These are phyloP conservation scores for Candida xiaguanensis DNA, from an alignment of 805 yeast species.

Conservation along the genomic window DNA sequence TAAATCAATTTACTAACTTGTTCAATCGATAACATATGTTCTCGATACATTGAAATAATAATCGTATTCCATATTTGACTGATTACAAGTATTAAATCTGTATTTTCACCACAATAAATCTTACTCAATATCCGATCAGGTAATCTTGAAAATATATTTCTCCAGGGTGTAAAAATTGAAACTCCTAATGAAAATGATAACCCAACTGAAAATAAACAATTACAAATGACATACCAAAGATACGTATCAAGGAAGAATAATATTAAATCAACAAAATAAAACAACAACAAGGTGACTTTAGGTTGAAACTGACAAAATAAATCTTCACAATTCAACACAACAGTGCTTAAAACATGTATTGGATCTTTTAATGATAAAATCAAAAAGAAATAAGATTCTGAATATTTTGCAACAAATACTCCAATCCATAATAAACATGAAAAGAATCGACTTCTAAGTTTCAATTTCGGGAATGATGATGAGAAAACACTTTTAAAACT, in stretches of 20 bases:
- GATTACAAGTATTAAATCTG: conserved; percentile 10
- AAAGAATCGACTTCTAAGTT: conserved; percentile 17
- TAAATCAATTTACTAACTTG: conserved; percentile 38
- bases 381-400: conserved; percentile 34
- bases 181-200: conserved; percentile 29
- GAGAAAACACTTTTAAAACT: conserved; percentile 9
- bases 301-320: conserved; percentile 27
- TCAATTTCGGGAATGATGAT: conserved; percentile 21
- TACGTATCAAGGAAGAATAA: conserved; percentile 38
- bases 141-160: conserved; percentile 28
- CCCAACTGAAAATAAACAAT: conserved; percentile 30
- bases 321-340: conserved; percentile 24
- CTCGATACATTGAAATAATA: conserved; percentile 30
- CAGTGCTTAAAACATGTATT: conserved; percentile 22
- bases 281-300: conserved; percentile 19
- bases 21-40: conserved; percentile 34
- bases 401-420: conserved; percentile 31
- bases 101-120: conserved; percentile 14
- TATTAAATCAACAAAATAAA: conserved; percentile 25
- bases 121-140: conserved; percentile 33
- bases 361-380: conserved; percentile 35
- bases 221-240: conserved; percentile 37
- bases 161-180: conserved; percentile 38
- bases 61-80: conserved; percentile 29
- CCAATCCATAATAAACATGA: conserved; percentile 27